phyloP scores from a whole-genome alignment of 768 basidiomycete species.

The Pleurotus giganteus region DNA sequence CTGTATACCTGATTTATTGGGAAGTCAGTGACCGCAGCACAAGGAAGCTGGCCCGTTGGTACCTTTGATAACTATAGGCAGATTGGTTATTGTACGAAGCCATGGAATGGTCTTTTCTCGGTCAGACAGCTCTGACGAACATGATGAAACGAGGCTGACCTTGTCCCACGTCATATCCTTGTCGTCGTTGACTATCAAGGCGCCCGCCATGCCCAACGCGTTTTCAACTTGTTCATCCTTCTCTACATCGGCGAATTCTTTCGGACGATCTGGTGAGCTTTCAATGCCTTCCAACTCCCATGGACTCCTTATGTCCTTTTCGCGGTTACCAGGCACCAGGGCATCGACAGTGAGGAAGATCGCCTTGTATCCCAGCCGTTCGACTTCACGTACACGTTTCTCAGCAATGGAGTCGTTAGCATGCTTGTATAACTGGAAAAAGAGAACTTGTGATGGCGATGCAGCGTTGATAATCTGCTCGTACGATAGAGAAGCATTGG shows the following conservation, averaged over 20 bases:
- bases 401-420: conserved; percentile 63
- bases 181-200: conserved; percentile 64
- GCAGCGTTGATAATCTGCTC: conserved; percentile 59
- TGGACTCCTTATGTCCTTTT: conserved; percentile 63
- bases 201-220: conserved; percentile 63
- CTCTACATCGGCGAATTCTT: conserved; percentile 18
- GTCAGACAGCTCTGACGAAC: neutral
- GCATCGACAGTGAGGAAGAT: conserved; percentile 94
- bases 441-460: conserved; percentile 56
- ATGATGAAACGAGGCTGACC: conserved; percentile 29
- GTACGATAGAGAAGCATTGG: conserved; percentile 70
- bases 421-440: conserved; percentile 89
- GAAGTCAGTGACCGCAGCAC: neutral
- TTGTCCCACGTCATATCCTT: conserved; percentile 76
- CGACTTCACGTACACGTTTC: conserved; percentile 68
- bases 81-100: conserved; percentile 63
- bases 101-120: conserved; percentile 50
- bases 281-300: conserved; percentile 60
- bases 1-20: conserved; percentile 53
- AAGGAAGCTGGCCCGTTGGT: neutral
- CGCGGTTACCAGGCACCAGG: conserved; percentile 77
- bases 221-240: conserved; percentile 30
- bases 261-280: conserved; percentile 26
- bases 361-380: conserved; percentile 75
- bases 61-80: conserved; percentile 80